Base-by-base conservation (phyloP, 1,139 yeast species). In the Sugiyamaella paludigena region DNA sequence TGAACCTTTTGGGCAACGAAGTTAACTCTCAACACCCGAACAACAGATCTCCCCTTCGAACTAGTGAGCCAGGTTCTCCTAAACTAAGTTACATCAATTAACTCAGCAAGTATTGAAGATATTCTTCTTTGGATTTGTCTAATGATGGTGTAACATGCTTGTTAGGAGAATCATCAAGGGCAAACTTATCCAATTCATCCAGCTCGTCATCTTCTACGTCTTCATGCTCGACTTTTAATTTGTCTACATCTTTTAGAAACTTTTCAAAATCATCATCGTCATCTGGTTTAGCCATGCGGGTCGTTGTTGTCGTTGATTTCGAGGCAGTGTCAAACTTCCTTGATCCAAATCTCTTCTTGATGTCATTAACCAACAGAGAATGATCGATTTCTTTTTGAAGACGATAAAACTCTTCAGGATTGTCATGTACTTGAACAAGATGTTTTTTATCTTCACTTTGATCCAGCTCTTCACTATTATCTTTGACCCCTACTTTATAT, bases 241-340 rank as follows among this genome's bases (percentile, higher is more conserved):
- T 41, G 31, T 54, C 60, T 11, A 58, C 45, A 8, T 53, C 57
- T 31, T 58, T 61, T 54, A 65, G 56, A 43, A 65, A 65, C 7
- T 53, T 57, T 31, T 64, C 67, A 43, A 64, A 59, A 35, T 64
- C 68, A 24, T 62, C 65, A 24, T 58, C 62, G 11, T 52, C 57
- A 15, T 31, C 38, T 12, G 36, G 30, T 10, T 34, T 36, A 24
- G 48, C 27, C 24, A n/a, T n/a, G n/a, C n/a, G n/a, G n/a, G 26
- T 27, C 16, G 35, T 16, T 5, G 40, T 16, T 28, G 40, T 11
- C 11, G 13, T 12, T 3, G 39, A 12, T 8, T 34, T 31, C n/a
- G n/a, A n/a, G n/a, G n/a, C n/a, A n/a, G n/a, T n/a, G n/a, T n/a
- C n/a, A n/a, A n/a, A n/a, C 30, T 36, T 40, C 33, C 24, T 36